phyloP scores from a whole-genome alignment of 768 basidiomycete species.

The Termitomyces sp. region DNA sequence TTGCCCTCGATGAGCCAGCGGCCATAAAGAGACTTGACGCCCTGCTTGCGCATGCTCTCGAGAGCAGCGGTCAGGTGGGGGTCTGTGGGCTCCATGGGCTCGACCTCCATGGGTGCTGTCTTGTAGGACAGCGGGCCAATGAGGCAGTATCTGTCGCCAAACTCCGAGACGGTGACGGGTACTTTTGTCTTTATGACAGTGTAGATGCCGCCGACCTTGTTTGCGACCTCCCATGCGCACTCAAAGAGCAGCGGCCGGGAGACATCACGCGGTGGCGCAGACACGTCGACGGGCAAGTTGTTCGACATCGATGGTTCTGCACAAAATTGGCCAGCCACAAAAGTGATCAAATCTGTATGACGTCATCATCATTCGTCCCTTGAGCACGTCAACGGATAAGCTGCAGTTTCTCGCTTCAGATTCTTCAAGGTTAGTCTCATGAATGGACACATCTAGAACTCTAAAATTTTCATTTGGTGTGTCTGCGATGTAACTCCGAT shows the following conservation, averaged over 20 bases:
- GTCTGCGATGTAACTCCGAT: too few species aligned
- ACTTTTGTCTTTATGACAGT: slow-evolving; percentile 99
- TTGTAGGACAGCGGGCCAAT: slow-evolving; percentile 99
- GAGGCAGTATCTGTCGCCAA: slow-evolving; percentile 90
- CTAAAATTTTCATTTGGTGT: too few species aligned
- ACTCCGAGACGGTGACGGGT: slow-evolving; percentile 95
- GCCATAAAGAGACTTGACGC: slow-evolving; percentile 92
- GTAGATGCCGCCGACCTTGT: slow-evolving; percentile 99
- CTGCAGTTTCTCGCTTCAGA: background rate
- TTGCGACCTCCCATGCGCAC: slow-evolving; percentile 97
- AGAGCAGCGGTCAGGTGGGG: slow-evolving; percentile 71
- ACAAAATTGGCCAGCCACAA: background rate
- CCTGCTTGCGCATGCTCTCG: slow-evolving; percentile 79
- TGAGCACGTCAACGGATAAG: background rate
- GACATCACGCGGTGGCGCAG: slow-evolving; percentile 53
- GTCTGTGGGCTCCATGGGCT: slow-evolving; percentile 84
- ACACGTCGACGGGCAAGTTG: slow-evolving; percentile 19
- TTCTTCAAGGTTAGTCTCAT: background rate
- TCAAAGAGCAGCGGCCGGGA: slow-evolving; percentile 84
- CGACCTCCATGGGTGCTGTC: slow-evolving; percentile 98
- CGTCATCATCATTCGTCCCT: slow-evolving; percentile 6
- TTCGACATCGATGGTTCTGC: slow-evolving; percentile 9
- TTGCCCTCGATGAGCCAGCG: slow-evolving; percentile 98
- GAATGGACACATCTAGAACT: background rate
- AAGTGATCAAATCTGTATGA: slow-evolving; percentile 7